Evolutionary conservation across 2,329 filamentous ascomycete species (phyloP), one percentile per base, ranked within the genome.

Genomic region (Trichoderma sp.): DNA sequence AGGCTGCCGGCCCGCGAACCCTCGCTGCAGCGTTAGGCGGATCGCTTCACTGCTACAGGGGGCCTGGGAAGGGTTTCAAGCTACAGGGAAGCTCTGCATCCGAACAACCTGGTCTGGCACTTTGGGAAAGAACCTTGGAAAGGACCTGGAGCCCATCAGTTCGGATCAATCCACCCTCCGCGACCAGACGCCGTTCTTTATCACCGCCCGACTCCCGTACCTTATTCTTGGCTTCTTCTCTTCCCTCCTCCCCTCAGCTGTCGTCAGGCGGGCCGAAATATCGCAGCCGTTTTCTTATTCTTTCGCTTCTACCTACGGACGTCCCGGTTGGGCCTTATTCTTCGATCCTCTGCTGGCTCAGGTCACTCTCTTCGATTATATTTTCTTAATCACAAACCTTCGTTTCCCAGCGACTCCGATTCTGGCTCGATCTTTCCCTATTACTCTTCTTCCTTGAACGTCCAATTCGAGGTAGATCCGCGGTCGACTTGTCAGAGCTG

Each of bases 281-380:
- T n/a, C 19, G 59, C 65, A 52, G 66, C 65, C 64, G 34, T 45
- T 63, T 39, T 39, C 34, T 66, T 68, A 70, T 70, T 69, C 69
- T 68, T 66, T 64, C 24, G 61, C 67, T 66, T 63, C 58, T 55
- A 26, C 28, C 60, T 55, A 39, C 41, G 41, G 48, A 64, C 58
- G 64, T 65, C 67, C 65, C 47, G 44, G 2, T 67, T 57, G 58
- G 55, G 28, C 54, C 19, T 55, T 66, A 30, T 41, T 47, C 59
- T 56, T 60, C 61, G 26, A 34, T 24, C 34, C 44, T 67, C 85
- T 86, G 84, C 85, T 87, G 84, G 84, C 78, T 86, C 84, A 86
- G 84, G 84, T 79, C 78, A 75, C 74, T 76, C 74, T 76, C 75
- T 30, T 39, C 14, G 34, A 4, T 39, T 39, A 10, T 77, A 72